Base-by-base conservation (phyloP, 2,329 filamentous ascomycete species). In the Aureobasidium sp. region DNA sequence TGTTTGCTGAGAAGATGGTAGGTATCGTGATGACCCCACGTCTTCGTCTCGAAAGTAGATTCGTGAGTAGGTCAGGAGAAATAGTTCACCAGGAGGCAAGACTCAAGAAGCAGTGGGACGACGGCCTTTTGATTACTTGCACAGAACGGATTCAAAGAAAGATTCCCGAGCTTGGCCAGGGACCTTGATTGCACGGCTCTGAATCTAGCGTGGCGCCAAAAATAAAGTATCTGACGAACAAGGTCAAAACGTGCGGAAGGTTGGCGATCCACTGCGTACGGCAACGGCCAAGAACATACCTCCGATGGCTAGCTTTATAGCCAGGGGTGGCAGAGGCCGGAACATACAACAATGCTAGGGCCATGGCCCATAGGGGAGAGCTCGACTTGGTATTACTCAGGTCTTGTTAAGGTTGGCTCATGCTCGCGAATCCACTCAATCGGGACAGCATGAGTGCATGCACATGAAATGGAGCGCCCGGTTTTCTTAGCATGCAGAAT, bases 141-240 rank as follows among this genome's bases (percentile, higher is more conserved):
- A 47, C 54, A 49, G 43, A 49, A 47, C 33, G 42, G 33, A 49
- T 58, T 3, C 29, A 21, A 21, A 29, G 23, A 47, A 21, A 27
- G 27, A 49, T 27, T 40, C 40, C 54, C 54, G 54, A 27, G 54
- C 42, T 47, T 19, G 45, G 40, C 42, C 40, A 46, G 33, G 29
- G 31, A 38, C 43, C 55, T 49, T 43, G 43, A 47, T 58, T 29
- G 33, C 55, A 49, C 33, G 29, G 43, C 29, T 57, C 33, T 58
- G 55, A 58, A 49, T 58, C 55, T 58, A 58, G 55, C 55, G 55
- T 40, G 43, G 23, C 42, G 55, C 43, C 55, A 38, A 58, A 58
- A 58, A 49, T 58, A 58, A 49, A 49, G 55, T 58, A 58, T 49
- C 37, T 40, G 55, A 58, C 55, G 42, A n/a, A 45, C 55, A 23